Conservation (phyloP, 2,329 filamentous ascomycete genomes). For the Ambrosiella beaveri region DNA sequence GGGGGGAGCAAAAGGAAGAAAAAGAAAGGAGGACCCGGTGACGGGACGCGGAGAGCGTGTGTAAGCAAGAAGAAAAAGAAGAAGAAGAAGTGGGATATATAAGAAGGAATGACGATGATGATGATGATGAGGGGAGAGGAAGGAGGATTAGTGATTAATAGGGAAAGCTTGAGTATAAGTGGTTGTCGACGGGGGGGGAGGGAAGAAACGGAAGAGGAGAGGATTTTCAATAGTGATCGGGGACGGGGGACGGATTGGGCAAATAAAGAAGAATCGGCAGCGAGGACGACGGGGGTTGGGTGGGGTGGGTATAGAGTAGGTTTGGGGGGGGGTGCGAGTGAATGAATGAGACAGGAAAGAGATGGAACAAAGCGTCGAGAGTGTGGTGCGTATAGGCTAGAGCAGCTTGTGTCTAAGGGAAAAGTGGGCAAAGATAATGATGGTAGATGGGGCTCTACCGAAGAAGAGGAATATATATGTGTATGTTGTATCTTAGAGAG, state of each 20-base stretch:
- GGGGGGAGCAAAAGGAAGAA: neutral
- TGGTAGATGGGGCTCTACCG: neutral
- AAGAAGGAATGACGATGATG: neutral
- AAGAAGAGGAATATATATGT: neutral
- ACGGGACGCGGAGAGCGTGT: neutral
- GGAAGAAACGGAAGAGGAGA: neutral
- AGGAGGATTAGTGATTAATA: neutral
- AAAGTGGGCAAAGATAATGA: neutral
- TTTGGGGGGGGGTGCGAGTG: neutral
- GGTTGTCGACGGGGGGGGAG: neutral
- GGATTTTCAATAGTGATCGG: neutral
- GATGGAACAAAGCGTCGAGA: neutral
- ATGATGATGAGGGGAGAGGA: neutral
- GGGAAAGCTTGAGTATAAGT: neutral
- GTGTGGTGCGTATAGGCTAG: neutral
- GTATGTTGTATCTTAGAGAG: no score
- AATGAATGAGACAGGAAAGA: neutral
- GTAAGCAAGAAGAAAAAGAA: neutral
- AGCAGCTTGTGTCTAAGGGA: neutral
- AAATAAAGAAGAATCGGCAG: neutral
- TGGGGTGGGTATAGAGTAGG: neutral
- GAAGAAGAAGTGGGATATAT: neutral
- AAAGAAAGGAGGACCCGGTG: neutral
- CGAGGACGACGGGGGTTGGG: neutral
- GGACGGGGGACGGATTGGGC: neutral